Percentiles rank a stretch among this genome's conserved stretches.
Evolutionary conservation across 306 rosid genomes (phyloP).

Genomic region (Heteromeles arbutifolia): DNA sequence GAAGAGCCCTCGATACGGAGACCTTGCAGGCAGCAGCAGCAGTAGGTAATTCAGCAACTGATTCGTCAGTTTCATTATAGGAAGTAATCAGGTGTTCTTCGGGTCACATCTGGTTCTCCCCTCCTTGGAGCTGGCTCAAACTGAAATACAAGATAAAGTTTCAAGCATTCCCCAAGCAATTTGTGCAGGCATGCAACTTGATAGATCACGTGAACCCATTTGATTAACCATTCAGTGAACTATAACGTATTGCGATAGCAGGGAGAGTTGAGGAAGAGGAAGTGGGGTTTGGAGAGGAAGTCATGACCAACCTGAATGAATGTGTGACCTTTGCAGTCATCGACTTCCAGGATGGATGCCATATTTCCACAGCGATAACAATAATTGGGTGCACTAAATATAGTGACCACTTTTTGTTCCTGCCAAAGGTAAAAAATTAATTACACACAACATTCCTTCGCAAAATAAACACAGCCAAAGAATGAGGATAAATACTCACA

Average conservation of each 20-base stretch:
- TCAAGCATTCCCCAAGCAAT: not conserved
- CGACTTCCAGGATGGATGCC: conserved; percentile 95
- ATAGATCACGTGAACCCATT: not conserved
- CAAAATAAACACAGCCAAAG: not conserved
- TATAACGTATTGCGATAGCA: not conserved
- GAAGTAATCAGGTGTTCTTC: conserved; percentile 94
- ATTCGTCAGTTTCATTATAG: conserved; percentile 36
- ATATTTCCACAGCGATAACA: conserved; percentile 95
- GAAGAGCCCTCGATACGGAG: conserved; percentile 25
- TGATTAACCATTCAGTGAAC: not conserved
- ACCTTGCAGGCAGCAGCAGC: conserved; percentile 30
- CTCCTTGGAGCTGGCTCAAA: conserved; percentile 99
- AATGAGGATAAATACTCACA: conserved; percentile 35
- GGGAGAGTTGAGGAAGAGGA: not conserved
- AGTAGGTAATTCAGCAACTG: conserved; percentile 31
- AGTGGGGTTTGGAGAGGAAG: not conserved
- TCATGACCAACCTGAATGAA: conserved; percentile 72
- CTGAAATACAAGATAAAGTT: conserved; percentile 33
- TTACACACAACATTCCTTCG: not conserved
- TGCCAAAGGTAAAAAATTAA: conserved; percentile 22
- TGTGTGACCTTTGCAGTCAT: conserved; percentile 92
- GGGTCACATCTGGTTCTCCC: conserved; percentile 92
- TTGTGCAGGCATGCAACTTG: not conserved
- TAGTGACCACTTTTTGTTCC: conserved; percentile 97
- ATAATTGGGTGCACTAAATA: conserved; percentile 91